Percentiles rank a stretch among this genome's conserved stretches.
phyloP scores from a whole-genome alignment of 176 grass and related monocot genomes.

The Triticum timopheevii region DNA sequence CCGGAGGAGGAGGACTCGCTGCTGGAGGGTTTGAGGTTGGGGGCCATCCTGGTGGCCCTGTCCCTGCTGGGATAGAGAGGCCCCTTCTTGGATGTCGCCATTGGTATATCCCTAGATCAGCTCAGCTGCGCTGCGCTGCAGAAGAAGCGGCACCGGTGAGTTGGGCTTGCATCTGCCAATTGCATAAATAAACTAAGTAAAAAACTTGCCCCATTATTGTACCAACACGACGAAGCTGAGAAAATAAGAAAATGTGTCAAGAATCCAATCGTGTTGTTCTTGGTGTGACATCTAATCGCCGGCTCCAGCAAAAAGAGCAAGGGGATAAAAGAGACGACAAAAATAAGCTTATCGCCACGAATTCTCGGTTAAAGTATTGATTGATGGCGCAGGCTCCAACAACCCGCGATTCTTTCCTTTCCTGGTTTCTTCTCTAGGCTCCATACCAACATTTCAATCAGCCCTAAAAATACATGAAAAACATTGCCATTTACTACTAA shows the following conservation, averaged over 20 bases:
- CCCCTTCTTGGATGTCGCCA: slow-evolving; percentile 54
- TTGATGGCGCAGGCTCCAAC: slow-evolving; percentile 25
- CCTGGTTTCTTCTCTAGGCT: not conserved
- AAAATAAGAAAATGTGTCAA: not conserved
- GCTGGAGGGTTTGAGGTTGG: slow-evolving; percentile 34
- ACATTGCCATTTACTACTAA: not conserved
- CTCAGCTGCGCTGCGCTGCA: slow-evolving; percentile 41
- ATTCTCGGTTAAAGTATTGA: slow-evolving; percentile 34
- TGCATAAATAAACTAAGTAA: not conserved
- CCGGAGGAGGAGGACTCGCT: slow-evolving; percentile 32
- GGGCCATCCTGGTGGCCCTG: slow-evolving; percentile 30
- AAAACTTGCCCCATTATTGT: not conserved
- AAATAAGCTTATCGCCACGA: slow-evolving; percentile 14
- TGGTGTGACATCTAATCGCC: slow-evolving; percentile 41
- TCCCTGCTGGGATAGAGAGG: slow-evolving; percentile 22
- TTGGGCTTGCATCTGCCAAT: not conserved
- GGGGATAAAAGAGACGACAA: slow-evolving; percentile 4
- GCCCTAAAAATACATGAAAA: not conserved
- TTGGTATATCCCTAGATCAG: slow-evolving; percentile 22
- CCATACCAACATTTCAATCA: slow-evolving; percentile 28
- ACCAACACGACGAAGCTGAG: slow-evolving; percentile 4
- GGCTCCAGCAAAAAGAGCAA: slow-evolving; percentile 27
- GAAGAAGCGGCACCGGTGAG: slow-evolving; percentile 11
- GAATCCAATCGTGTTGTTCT: not conserved
- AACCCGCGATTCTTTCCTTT: slow-evolving; percentile 2